Evolutionary conservation across 148 eudicot species (phyloP), one percentile per base, ranked within the genome.

Genomic region (Heliamphora exappendiculata): DNA sequence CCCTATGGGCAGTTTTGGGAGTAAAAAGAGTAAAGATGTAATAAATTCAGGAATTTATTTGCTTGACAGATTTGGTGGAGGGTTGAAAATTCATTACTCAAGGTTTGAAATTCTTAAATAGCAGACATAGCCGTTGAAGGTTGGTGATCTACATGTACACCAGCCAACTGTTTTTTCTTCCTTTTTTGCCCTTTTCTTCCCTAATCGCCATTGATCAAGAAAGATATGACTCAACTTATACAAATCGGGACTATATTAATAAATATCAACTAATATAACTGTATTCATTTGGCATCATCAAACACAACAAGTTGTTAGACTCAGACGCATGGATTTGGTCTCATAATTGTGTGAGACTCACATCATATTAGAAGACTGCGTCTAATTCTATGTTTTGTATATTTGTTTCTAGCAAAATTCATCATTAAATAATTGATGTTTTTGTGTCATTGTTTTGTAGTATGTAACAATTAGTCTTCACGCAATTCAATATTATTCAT

Each of bases 71-170:
- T 79, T 85, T 77, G 85, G 91, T 86, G 84, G 85, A 76, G 81
- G 75, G 86, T 82, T 82, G 84, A 77, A 79, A 77, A 41, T 68
- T 68, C 28, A 37, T n/a, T 36, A 31, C 51, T 72, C 11, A 7
- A 42, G 22, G 31, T 67, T 45, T 53, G 77, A 59, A 67, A 51
- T n/a, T 54, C 31, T 74, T 82, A 66, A 79, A 74, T 67, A 54
- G 76, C 78, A 76, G 67, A 62, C 70, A 71, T 76, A 78, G 81
- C 77, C 69, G 96, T 85, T 89, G 91, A 85, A 78, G 36, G 92
- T 89, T 83, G 92, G 86, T 89, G 78, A 76, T 76, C 83, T 45
- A 83, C 72, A 55, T 69, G 67, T 68, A 28, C 49, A 65, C 75
- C 75, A 84, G 34, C 79, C 55, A 68, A 55, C 73, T 58, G 33